phyloP scores from a whole-genome alignment of 169 alveolate species.

The Eimeria sp. region DNA sequence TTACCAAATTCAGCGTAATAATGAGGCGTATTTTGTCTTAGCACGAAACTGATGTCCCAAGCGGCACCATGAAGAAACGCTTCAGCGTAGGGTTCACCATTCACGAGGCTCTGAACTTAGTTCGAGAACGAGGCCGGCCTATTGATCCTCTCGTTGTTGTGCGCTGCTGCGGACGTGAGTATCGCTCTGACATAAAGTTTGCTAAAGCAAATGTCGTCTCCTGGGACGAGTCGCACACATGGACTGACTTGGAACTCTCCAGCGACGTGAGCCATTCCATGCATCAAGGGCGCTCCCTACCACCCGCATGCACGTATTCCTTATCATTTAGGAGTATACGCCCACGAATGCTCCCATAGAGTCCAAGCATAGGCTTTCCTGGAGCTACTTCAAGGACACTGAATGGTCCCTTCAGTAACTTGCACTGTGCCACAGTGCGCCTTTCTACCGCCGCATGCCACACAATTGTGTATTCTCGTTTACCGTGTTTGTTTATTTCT shows the following conservation, averaged over 20 bases:
- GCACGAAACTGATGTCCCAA: background rate
- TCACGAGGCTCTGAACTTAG: conserved; percentile 83
- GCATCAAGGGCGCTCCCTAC: background rate
- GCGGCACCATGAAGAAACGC: conserved; percentile 60
- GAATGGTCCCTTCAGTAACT: background rate
- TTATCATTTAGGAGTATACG: background rate
- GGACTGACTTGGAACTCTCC: conserved; percentile 93
- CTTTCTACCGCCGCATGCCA: background rate
- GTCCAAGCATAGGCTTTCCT: background rate
- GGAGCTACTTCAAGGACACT: background rate
- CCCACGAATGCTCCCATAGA: background rate
- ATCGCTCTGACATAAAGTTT: conserved; percentile 91
- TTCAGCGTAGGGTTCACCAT: conserved; percentile 84
- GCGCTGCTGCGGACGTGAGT: conserved; percentile 94
- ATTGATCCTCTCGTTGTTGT: conserved; percentile 91
- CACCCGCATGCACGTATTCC: background rate
- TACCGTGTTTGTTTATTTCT: background rate
- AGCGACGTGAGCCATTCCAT: conserved; percentile 84
- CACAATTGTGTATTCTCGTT: background rate
- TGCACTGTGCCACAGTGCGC: too few species aligned
- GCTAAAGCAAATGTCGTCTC: conserved; percentile 92
- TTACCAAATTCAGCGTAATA: background rate
- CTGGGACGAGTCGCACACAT: conserved; percentile 95
- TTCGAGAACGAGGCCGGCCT: conserved; percentile 64
- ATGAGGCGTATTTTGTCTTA: background rate